Percentiles rank a stretch among this genome's conserved stretches.
Conservation (phyloP, 2,329 filamentous ascomycete species). For the Monosporascus sp. region DNA sequence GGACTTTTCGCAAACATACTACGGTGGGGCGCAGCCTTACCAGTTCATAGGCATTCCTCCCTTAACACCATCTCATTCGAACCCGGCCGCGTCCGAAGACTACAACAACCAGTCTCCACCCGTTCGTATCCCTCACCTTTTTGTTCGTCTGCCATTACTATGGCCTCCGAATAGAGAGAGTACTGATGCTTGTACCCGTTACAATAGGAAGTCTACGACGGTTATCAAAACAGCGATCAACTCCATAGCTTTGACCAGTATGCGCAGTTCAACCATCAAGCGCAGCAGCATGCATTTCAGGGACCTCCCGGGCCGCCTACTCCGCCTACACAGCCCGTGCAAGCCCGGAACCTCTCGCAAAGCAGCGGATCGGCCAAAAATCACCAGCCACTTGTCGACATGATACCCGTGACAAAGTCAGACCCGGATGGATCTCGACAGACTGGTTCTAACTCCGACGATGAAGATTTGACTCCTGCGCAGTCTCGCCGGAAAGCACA, state of each 20-base stretch:
- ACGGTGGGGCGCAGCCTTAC: constrained; percentile 43
- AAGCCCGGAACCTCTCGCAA: constrained; percentile 20
- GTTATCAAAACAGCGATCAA: constrained; percentile 41
- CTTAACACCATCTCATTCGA: constrained; percentile 51
- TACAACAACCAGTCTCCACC: constrained; percentile 50
- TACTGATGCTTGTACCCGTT: constrained; percentile 18
- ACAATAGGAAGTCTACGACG: constrained; percentile 44
- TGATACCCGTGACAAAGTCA: constrained; percentile 31
- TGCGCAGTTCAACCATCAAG: constrained; percentile 35
- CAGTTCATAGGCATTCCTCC: constrained; percentile 51
- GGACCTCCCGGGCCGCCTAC: constrained; percentile 50
- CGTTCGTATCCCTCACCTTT: constrained; percentile 35
- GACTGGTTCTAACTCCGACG: constrained; percentile 49
- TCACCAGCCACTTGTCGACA: constrained; percentile 22
- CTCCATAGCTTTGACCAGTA: constrained; percentile 44
- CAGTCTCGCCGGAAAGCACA: constrained; percentile 57
- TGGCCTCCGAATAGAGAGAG: constrained; percentile 21
- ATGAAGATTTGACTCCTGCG: constrained; percentile 50
- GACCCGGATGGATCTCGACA: constrained; percentile 35
- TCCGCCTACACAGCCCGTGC: constrained; percentile 39
- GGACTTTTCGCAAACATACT: constrained; percentile 52
- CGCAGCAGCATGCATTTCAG: constrained; percentile 29
- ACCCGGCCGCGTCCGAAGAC: constrained; percentile 50
- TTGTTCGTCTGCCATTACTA: constrained; percentile 15
- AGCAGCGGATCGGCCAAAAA: constrained; percentile 16